Evolutionary conservation across 208 protist genomes (phyloP), one percentile per base, ranked within the genome.

Genomic region (Novymonas esmeraldas): DNA sequence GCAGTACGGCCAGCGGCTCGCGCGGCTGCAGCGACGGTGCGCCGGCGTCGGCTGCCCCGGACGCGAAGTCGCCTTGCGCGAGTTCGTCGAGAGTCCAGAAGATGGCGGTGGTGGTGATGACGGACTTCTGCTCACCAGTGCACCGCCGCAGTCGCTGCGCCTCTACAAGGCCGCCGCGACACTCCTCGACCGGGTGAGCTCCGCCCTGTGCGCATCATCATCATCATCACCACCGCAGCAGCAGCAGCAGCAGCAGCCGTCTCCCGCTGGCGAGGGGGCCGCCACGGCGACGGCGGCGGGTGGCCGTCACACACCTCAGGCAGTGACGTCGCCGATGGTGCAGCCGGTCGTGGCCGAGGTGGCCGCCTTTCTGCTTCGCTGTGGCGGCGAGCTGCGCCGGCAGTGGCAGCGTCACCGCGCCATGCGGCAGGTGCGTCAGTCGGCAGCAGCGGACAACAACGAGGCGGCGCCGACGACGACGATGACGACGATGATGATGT

Each of bases 361-460:
- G 5, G 69, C 60, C 26, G 31, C 42, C 22, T 45, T 69, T 44
- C 39, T 75, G 33, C 69, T 75, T 16, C 69, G 61, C 39, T 75
- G 69, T 38, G 26, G 29, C 7, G 62, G 64, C 14, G 52, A 64
- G 18, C 55, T 75, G 28, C 60, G 62, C 16, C 34, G 42, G 11
- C 69, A 64, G 38, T 75, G 69, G 69, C 69, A 69, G 46, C 69
- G 45, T 3, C 58, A 64, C 48, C 64, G 54, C 22, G 50, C 54
- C 2, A 49, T 50, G 0, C 69, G 61, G 11, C 55, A 68, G 29
- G 24, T 75, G 45, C 71, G 33, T n/a, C 46, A 77, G 2, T 2
- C 41, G 29, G 28, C 20, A 6, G 9, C 29, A 7, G 24, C 14
- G 0, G 22, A 29, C 2, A n/a, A 33, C 11, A 34, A 44, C 3